phyloP scores from a whole-genome alignment of 768 basidiomycete species.

The Dacryopinax spathularia region DNA sequence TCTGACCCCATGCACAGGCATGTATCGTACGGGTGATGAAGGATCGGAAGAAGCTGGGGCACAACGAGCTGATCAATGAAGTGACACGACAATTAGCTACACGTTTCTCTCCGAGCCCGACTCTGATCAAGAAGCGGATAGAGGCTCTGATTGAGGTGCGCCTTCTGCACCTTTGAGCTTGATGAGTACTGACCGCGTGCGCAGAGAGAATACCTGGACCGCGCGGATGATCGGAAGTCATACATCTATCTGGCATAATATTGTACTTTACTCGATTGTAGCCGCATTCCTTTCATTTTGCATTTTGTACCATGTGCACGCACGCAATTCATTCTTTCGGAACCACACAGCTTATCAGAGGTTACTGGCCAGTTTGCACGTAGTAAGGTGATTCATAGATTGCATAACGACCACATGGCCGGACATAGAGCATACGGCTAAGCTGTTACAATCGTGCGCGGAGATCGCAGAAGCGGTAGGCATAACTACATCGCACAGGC shows the following conservation, averaged over 20 bases:
- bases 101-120: constrained; percentile 76
- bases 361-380: too few species aligned
- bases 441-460: too few species aligned
- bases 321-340: background rate
- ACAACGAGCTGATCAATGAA: constrained; percentile 81
- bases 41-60: constrained; percentile 74
- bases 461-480: too few species aligned
- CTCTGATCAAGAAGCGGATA: constrained; percentile 82
- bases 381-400: too few species aligned
- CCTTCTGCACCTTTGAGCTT: background rate
- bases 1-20: constrained; percentile 40
- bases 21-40: constrained; percentile 98
- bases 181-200: constrained; percentile 5
- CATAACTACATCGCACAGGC: too few species aligned
- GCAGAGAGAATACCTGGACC: constrained; percentile 87
- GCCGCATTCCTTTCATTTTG: background rate
- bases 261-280: background rate
- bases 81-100: constrained; percentile 71
- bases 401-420: too few species aligned
- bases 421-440: too few species aligned
- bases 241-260: constrained; percentile 55
- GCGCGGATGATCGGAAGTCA: constrained; percentile 74
- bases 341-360: too few species aligned
- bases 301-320: background rate
- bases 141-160: constrained; percentile 89